Evolutionary conservation across 352 stramenopile genomes (phyloP), one percentile per base, ranked within the genome.

Genomic region (Globisporangium yorkense): DNA sequence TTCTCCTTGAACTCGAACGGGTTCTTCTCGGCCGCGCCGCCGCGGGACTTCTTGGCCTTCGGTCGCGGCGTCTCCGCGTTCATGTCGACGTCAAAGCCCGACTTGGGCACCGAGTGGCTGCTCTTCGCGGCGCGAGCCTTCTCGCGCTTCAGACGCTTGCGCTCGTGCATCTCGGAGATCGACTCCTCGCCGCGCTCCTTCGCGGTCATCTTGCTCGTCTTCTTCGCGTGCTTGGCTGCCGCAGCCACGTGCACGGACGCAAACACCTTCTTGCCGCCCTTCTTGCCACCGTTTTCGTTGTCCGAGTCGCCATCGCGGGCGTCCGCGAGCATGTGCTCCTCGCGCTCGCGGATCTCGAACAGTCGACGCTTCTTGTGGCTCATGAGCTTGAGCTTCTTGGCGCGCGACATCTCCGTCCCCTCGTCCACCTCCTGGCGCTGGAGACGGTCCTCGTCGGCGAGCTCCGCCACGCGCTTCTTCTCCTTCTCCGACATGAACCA

Each of bases 401-500:
- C 80, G 12, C 77, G 80, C 44, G 82, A 79, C 53, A 86, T 68
- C 41, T 57, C 51, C 10, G 66, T 64, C 20, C 77, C 56, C 37
- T 78, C 67, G 3, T 65, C 61, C 18, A 77, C 59, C 20, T 46
- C 52, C 62, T 74, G 75, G 10, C 57, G 56, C 51, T 68, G 61
- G 24, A 72, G 67, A n/a, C 79, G 76, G n/a, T 87, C 72, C 41
- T 87, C 70, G 8, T 94, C 84, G 24, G 79, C 82, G 31, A 73
- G 70, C 60, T 87, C 78, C 10, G 73, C 74, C 37, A 96, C 74
- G 18, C 76, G 82, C 63, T 95, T 88, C 69, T 97, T 97, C 58
- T 96, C 80, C 54, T 82, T 86, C 63, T 96, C 80, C 40, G 84
- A 92, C 75, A 96, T 87, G 62, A 97, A 97, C 93, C 93, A 98